Percentiles rank a stretch among this genome's conserved stretches.
These are phyloP conservation scores for Oropetium thomaeum DNA, from an alignment of 176 grass and related monocot species.

Conservation along the genomic window DNA sequence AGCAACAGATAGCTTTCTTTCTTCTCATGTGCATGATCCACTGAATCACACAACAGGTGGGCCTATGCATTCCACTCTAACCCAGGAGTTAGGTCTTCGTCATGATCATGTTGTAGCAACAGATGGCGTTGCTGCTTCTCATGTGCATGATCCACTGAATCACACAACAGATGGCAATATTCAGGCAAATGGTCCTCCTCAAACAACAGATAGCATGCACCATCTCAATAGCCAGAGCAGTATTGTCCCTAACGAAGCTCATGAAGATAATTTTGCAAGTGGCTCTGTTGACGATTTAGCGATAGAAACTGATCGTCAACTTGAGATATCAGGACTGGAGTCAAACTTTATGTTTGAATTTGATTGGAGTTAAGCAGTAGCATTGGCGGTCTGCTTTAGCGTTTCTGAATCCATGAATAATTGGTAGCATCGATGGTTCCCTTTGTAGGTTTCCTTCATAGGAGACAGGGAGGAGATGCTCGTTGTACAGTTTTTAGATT, in stretches of 20 bases:
- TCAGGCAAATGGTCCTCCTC: background rate
- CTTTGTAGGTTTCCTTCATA: constrained; percentile 29
- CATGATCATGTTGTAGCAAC: constrained; percentile 9
- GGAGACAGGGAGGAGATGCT: constrained; percentile 15
- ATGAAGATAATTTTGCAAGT: constrained; percentile 4
- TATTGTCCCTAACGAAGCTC: constrained; percentile 21
- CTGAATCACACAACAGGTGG: background rate
- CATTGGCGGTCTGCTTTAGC: background rate
- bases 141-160: constrained; percentile 18
- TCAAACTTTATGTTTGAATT: constrained; percentile 39
- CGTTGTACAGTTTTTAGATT: constrained; percentile 40
- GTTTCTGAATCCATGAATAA: constrained; percentile 23
- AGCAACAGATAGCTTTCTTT: background rate
- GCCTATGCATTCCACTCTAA: constrained; percentile 18
- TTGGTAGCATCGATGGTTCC: constrained; percentile 4
- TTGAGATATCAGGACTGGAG: constrained; percentile 25
- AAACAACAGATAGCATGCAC: background rate
- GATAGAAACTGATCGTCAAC: constrained; percentile 13
- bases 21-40: constrained; percentile 19
- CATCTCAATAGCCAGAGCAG: constrained; percentile 8
- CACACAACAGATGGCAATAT: constrained; percentile 3
- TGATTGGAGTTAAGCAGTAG: constrained; percentile 14
- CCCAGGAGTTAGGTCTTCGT: constrained; percentile 11
- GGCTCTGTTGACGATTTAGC: constrained; percentile 13
- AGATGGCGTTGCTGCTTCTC: background rate